Percentiles rank a stretch among this genome's conserved stretches.
Evolutionary conservation across 2,329 filamentous ascomycete genomes (phyloP).

Genomic region (Sclerotinia spermophila): DNA sequence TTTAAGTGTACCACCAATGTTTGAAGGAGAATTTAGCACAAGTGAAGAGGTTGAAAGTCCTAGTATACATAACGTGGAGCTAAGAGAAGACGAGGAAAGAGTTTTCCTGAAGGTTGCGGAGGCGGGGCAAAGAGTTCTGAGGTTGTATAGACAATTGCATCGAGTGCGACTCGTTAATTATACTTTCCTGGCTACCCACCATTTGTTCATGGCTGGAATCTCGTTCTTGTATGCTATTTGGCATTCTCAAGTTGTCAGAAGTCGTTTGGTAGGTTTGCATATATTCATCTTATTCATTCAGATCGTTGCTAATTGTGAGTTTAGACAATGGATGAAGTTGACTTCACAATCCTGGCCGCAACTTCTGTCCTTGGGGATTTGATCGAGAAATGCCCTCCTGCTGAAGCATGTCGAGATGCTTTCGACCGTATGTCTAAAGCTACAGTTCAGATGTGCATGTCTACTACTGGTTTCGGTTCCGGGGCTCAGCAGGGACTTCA

Average conservation of each 20-base stretch:
- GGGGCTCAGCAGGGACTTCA: conserved; percentile 31
- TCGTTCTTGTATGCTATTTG: conserved; percentile 96
- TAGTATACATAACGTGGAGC: conserved; percentile 59
- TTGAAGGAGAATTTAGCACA: conserved; percentile 73
- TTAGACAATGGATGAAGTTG: conserved; percentile 88
- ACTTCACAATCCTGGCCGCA: conserved; percentile 89
- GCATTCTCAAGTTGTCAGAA: conserved; percentile 87
- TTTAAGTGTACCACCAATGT: conserved; percentile 76
- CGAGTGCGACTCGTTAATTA: conserved; percentile 88
- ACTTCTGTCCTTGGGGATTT: conserved; percentile 90
- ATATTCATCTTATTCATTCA: background rate
- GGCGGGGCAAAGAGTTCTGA: conserved; percentile 87
- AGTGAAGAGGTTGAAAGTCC: conserved; percentile 62
- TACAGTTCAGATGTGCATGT: conserved; percentile 91
- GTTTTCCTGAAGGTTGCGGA: conserved; percentile 95
- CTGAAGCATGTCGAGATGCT: conserved; percentile 89
- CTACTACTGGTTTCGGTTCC: conserved; percentile 51
- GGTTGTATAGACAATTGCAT: conserved; percentile 86
- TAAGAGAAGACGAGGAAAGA: conserved; percentile 78
- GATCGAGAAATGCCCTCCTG: conserved; percentile 90
- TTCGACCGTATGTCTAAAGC: conserved; percentile 95
- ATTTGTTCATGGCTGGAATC: conserved; percentile 95
- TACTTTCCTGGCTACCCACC: conserved; percentile 91
- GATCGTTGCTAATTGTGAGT: conserved; percentile 15
- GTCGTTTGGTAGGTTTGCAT: conserved; percentile 65